Evolutionary conservation across 805 yeast genomes (phyloP).

Genomic region (Hanseniaspora occidentalis): DNA sequence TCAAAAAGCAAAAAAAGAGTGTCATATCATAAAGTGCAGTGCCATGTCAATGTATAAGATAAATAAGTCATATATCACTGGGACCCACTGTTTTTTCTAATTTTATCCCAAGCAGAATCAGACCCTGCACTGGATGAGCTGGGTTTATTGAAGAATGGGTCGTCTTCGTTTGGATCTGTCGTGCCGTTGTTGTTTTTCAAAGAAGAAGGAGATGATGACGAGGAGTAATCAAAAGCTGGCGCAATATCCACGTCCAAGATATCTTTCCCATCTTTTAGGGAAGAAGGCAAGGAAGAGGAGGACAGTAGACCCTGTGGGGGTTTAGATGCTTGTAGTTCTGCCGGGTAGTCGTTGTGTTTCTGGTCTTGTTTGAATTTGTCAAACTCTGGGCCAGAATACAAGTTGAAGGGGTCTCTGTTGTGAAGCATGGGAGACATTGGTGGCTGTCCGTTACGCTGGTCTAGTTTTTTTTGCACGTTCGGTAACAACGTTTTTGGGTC

Average conservation of each 20-base stretch:
- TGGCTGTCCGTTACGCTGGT: constrained; percentile 10
- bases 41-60: no score
- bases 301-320: background rate
- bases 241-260: background rate
- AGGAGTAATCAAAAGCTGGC: background rate
- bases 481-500: constrained; percentile 38
- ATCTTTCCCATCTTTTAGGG: background rate
- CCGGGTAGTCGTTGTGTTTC: constrained; percentile 3
- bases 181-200: background rate
- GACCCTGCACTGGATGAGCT: background rate
- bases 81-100: background rate
- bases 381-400: constrained; percentile 24
- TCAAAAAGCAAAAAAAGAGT: no score
- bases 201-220: background rate
- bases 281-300: constrained; percentile 1
- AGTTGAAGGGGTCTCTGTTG: constrained; percentile 28
- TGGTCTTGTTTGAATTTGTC: constrained; percentile 7
- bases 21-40: no score
- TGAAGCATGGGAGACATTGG: constrained; percentile 16
- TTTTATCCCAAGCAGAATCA: constrained; percentile 1
- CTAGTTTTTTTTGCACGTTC: constrained; percentile 14
- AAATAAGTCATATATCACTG: no score
- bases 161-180: constrained; percentile 9
- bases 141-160: constrained; percentile 13
- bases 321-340: constrained; percentile 3